Evolutionary conservation across 306 rosid genomes (phyloP), one percentile per base, ranked within the genome.

Genomic region (Crataegus laevigata): DNA sequence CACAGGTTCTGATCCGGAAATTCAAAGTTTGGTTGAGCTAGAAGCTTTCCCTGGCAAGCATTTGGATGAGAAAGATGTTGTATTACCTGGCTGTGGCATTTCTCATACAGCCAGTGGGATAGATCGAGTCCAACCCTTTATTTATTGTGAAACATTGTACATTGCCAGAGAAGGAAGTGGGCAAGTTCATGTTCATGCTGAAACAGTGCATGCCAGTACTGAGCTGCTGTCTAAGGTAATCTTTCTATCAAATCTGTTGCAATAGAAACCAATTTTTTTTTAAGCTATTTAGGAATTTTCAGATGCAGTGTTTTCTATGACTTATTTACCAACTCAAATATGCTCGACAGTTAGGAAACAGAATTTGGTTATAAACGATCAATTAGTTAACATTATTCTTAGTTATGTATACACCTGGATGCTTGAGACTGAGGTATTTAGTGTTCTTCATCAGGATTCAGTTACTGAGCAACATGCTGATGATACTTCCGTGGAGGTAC

Each of bases 161-260:
- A 81, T 76, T 83, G 63, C 82, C n/a, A 75, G 78, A 25, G 82
- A 76, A 73, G 89, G 59, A 79, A 43, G 77, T 14, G 85, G 76
- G 36, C 73, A 75, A 55, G 79, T 85, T 50, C 82, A 26, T 72
- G 87, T 87, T 71, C 85, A 45, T 63, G 66, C 87, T 6, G 83
- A 78, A 80, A 19, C 52, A 40, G 75, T 82, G 69, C 84, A 71
- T 25, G 29, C 86, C 73, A 72, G 77, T 70, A 68, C 81, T 59
- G 82, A 77, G 80, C 80, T 79, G 70, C 75, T 40, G 57, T 86
- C 84, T 28, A 70, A 84, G 97, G 98, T 93, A 84, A 77, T 22
- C 47, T 42, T 64, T 66, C 73, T 61, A 60, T 69, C 36, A 28
- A 59, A 25, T 25, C 60, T 52, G 58, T 66, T 47, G 26, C 45